A percentile compares a stretch with the other conserved stretches of the same genome.
phyloP scores from a whole-genome alignment of 2,329 filamentous ascomycete genomes.

The Laburnicola sp. region DNA sequence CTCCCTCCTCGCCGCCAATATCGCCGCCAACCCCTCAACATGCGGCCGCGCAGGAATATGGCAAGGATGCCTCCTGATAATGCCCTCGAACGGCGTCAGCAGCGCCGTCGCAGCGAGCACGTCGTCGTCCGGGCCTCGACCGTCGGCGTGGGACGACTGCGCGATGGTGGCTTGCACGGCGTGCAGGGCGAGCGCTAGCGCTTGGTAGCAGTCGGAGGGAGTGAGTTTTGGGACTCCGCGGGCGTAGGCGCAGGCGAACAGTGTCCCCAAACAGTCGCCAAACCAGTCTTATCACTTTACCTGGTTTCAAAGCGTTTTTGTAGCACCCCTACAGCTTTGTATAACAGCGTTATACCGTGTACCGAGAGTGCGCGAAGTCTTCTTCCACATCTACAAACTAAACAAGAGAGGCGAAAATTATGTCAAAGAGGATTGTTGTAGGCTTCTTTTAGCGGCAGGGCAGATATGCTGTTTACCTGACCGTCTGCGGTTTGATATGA shows the following conservation, averaged over 20 bases:
- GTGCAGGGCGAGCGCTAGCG: slow-evolving; percentile 16
- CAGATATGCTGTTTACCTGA: not conserved
- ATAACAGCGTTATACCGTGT: too few relatives aligned
- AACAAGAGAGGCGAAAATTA: not conserved
- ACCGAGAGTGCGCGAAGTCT: too few relatives aligned
- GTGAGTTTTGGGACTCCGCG: slow-evolving; percentile 18
- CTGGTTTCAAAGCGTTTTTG: too few relatives aligned
- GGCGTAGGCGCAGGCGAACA: slow-evolving; percentile 20
- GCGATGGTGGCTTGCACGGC: slow-evolving; percentile 18
- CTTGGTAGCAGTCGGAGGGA: slow-evolving; percentile 20
- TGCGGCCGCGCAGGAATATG: slow-evolving; percentile 16
- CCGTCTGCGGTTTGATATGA: too few relatives aligned
- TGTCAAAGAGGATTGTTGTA: not conserved
- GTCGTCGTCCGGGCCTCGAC: slow-evolving; percentile 15
- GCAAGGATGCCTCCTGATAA: slow-evolving; percentile 17
- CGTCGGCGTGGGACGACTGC: slow-evolving; percentile 16
- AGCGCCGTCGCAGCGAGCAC: slow-evolving; percentile 19
- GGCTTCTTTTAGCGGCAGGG: not conserved
- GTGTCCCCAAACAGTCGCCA: too few relatives aligned
- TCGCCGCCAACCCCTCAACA: slow-evolving; percentile 21
- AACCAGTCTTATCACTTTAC: too few relatives aligned
- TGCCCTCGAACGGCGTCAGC: slow-evolving; percentile 18
- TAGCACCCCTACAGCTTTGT: too few relatives aligned
- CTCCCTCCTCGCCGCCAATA: slow-evolving; percentile 15
- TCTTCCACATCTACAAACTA: too few relatives aligned